Evolutionary conservation across 2,329 filamentous ascomycete genomes (phyloP), one percentile per base, ranked within the genome.

Genomic region (Penicillium sp.): DNA sequence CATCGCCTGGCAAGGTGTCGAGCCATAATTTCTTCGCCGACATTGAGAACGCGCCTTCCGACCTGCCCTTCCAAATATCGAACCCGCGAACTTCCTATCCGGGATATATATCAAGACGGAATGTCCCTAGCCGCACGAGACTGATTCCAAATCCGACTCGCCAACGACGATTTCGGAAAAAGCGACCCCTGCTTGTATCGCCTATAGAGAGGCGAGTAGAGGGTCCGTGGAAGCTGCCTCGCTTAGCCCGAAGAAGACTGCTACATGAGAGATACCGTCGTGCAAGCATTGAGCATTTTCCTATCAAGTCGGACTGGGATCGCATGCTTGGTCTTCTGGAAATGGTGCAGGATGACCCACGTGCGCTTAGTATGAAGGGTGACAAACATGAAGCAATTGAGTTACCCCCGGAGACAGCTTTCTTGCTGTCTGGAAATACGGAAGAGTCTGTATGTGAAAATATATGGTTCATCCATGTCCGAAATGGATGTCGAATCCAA

Each of bases 401-500:
- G 17, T 25, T 68, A 3, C 54, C 59, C 2, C 64, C 68, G 35
- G 56, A 60, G 34, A 62, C 58, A 0, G 46, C 67, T 16, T 59
- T 56, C 1, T 33, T 55, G 7, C 39, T 68, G 28, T 45, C 53
- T 10, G 65, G 65, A 3, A 41, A 55, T 9, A 55, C 51, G 4
- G 47, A 54, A 3, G 48, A 52, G n/a, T 48, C 52, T 6, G 41
- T 56, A 39, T 42, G 45, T 23, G 65, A 68, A 42, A 68, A 68
- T 40, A 52, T 66, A 6, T 67, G 57, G 56, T 56, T 56, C 38
- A 46, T 61, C 5, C 41, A 47, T 7, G 37, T 65, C 11, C 56
- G 50, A 10, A 61, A 64, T 37, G 65, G 64, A 15, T 67, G 64
- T 31, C 54, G 54, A 23, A 56, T 67, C n/a, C 64, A 63, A 34